Evolutionary conservation across 192 early-diverging fungal genomes (phyloP), one percentile per base, ranked within the genome.

Genomic region (Coemansia sp.): DNA sequence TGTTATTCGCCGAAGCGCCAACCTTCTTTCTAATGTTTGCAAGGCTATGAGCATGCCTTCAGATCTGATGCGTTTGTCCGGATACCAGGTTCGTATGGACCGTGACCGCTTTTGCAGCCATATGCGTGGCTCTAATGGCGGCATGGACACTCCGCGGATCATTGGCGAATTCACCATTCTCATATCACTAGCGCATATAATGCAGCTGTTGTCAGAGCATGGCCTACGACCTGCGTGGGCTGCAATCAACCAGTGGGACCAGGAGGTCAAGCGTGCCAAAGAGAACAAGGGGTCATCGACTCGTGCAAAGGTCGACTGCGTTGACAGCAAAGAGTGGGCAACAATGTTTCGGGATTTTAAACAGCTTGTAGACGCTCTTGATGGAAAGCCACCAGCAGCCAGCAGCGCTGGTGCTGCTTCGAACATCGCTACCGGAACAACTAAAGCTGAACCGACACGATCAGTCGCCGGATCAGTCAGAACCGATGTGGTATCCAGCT

Each of bases 161-260:
- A 68, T 71, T 28, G 84, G 85, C 38, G 82, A 88, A 51, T 90
- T 90, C 65, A 89, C 77, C 0, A 66, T 87, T 0, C 73, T 81
- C 12, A 87, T 87, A 28, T 74, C 85, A 65, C 85, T 78, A 28
- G 73, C 70, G 2, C 76, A 76, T 62, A 78, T 83, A 22, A 80
- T 86, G 72, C 74, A 86, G 71, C 64, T 81, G 35, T 67, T 86
- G 20, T 78, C 75, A 6, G 73, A 84, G 61, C 82, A 84, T 53
- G 83, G 85, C 3, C 33, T 86, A 66, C 55, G 76, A 5, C 77
- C 78, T 5, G 77, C 78, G 11, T 80, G 76, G 80, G 66, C 48
- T 20, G 72, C 75, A 17, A 64, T 85, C n/a, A 51, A 57, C 5
- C 34, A 59, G n/a, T 80, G 74, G 78, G 65, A 76, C 8, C 62